Conservation (phyloP, 441 rosid genomes). For the Metrosideros polymorpha region DNA sequence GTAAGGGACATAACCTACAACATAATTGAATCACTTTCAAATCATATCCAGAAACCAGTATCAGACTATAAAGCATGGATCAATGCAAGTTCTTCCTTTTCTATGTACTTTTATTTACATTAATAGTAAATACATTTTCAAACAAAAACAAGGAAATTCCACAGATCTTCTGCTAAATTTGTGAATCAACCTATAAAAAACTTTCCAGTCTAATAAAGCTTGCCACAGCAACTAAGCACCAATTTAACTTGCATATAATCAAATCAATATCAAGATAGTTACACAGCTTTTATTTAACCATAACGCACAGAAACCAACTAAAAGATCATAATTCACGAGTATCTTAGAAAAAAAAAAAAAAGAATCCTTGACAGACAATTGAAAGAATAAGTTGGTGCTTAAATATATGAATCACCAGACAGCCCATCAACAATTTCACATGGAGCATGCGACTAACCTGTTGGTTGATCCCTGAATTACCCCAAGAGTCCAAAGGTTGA, state of each 20-base stretch:
- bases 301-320: background rate
- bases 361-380: background rate
- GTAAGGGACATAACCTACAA: slow-evolving; percentile 72
- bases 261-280: background rate
- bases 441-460: slow-evolving; percentile 34
- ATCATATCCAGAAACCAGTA: background rate
- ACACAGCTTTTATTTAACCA: background rate
- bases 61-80: background rate
- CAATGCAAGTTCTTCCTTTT: background rate
- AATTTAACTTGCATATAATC: background rate
- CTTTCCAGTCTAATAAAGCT: background rate
- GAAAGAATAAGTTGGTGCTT: background rate
- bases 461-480: slow-evolving; percentile 47
- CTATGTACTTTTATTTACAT: background rate
- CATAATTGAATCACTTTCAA: slow-evolving; percentile 8
- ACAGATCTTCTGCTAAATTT: background rate
- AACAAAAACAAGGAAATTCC: background rate
- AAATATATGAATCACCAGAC: background rate
- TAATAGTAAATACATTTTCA: background rate
- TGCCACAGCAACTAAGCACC: background rate
- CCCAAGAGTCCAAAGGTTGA: slow-evolving; percentile 75
- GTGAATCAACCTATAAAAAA: background rate
- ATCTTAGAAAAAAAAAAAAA: background rate
- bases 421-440: background rate
- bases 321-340: background rate